Conservation (phyloP, 2,329 filamentous ascomycete species). For the Paraphaeosphaeria sporulosa region DNA sequence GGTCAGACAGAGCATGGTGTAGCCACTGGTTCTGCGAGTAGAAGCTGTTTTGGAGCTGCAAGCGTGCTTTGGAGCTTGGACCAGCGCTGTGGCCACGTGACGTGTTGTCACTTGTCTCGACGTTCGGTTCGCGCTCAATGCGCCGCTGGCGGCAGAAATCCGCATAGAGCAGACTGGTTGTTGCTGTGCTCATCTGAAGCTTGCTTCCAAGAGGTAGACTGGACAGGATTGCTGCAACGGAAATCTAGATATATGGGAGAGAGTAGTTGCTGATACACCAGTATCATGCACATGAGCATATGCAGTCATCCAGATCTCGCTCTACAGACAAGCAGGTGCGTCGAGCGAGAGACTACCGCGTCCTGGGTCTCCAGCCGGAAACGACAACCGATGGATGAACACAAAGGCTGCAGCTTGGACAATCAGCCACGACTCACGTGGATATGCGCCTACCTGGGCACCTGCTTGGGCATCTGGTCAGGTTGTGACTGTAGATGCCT, state of each 20-base stretch:
- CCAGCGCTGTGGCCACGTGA: constrained; percentile 20
- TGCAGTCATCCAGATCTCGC: not conserved
- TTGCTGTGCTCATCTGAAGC: not conserved
- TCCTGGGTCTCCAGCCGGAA: not conserved
- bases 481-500: too few relatives aligned
- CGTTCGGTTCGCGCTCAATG: not conserved
- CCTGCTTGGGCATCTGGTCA: too few relatives aligned
- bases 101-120: not conserved
- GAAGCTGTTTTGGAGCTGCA: constrained; percentile 25
- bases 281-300: not conserved
- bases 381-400: not conserved
- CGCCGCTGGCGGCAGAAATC: not conserved
- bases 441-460: too few relatives aligned
- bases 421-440: not conserved
- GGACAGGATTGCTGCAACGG: not conserved
- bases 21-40: not conserved
- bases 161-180: not conserved
- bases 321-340: not conserved
- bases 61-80: too few relatives aligned
- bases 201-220: not conserved
- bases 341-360: too few relatives aligned
- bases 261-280: not conserved
- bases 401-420: not conserved
- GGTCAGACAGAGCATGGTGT: not conserved
- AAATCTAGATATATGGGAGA: not conserved